phyloP scores from a whole-genome alignment of 1,139 yeast species.

The Scheffersomyces stambukii region DNA sequence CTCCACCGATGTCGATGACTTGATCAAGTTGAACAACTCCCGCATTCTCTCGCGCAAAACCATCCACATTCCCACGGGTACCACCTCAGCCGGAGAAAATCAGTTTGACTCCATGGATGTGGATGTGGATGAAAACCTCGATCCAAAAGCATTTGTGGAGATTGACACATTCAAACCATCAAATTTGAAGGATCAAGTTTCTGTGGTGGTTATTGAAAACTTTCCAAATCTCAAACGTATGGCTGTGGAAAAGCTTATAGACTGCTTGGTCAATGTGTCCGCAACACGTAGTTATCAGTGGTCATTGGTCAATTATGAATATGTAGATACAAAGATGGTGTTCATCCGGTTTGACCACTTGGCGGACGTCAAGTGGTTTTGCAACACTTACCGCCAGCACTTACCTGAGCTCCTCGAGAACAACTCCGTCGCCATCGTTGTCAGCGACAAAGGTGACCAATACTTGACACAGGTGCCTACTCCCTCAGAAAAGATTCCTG shows the following conservation, averaged over 20 bases:
- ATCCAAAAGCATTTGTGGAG: slow-evolving; percentile 14
- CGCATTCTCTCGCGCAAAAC: slow-evolving; percentile 13
- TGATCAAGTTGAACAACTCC: slow-evolving; percentile 20
- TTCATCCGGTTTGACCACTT: slow-evolving; percentile 23
- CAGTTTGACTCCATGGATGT: slow-evolving; percentile 2
- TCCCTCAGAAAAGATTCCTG: slow-evolving; percentile 3
- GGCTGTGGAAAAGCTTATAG: slow-evolving; percentile 27
- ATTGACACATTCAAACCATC: slow-evolving; percentile 26
- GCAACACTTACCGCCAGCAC: slow-evolving; percentile 5
- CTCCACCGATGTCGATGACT: slow-evolving; percentile 19
- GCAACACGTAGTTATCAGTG: slow-evolving; percentile 15
- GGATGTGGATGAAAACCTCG: slow-evolving; percentile 12
- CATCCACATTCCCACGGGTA: slow-evolving; percentile 3
- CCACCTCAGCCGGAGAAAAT: slow-evolving; percentile 1
- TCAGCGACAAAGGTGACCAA: slow-evolving; percentile 3
- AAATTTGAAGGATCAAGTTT: slow-evolving; percentile 34
- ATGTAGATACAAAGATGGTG: slow-evolving; percentile 21
- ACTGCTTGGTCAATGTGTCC: slow-evolving; percentile 8
- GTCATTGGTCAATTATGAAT: slow-evolving; percentile 25
- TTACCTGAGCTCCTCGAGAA: slow-evolving; percentile 2
- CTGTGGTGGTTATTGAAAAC: slow-evolving; percentile 29
- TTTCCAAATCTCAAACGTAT: slow-evolving; percentile 28
- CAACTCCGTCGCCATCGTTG: slow-evolving; percentile 1
- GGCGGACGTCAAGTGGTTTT: slow-evolving; percentile 12
- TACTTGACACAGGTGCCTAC: no score